Percentiles rank a stretch among this genome's conserved stretches.
phyloP scores from a whole-genome alignment of 306 rosid species.

The Acmispon strigosus region DNA sequence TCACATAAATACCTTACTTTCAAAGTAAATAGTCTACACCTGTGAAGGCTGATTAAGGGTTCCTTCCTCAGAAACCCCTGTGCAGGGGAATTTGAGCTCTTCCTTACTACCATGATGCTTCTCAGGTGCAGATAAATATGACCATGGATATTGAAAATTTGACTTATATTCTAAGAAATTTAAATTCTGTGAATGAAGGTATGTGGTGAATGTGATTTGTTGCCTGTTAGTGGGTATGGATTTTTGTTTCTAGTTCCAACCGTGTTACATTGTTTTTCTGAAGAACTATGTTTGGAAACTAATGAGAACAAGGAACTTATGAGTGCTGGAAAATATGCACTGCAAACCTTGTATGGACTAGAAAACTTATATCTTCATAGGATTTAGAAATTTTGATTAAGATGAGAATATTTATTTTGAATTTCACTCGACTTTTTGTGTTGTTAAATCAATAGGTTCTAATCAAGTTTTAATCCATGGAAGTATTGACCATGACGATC shows the following conservation, averaged over 20 bases:
- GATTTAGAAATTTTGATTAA: too few species aligned
- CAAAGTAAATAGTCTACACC: conserved; percentile 44
- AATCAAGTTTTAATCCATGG: too few species aligned
- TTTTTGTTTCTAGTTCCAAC: neutral
- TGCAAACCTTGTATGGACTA: neutral
- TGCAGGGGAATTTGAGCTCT: conserved; percentile 37
- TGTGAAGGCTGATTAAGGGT: conserved; percentile 61
- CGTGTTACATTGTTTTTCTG: neutral
- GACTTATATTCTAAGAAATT: conserved; percentile 16
- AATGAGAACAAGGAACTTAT: neutral
- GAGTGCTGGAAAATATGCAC: neutral
- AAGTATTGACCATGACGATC: too few species aligned
- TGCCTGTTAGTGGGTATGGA: neutral
- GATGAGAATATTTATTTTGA: too few species aligned
- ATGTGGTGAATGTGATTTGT: neutral
- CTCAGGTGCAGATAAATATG: conserved; percentile 38
- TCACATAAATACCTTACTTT: conserved; percentile 16
- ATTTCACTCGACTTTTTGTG: too few species aligned
- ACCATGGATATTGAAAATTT: conserved; percentile 18
- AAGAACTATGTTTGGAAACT: neutral
- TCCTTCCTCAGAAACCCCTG: conserved; percentile 29
- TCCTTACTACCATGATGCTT: conserved; percentile 62
- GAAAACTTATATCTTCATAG: too few species aligned
- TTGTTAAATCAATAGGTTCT: too few species aligned
- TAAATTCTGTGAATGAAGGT: neutral